Evolutionary conservation across 2,329 filamentous ascomycete genomes (phyloP), one percentile per base, ranked within the genome.

Genomic region (Sclerotinia trifoliorum): DNA sequence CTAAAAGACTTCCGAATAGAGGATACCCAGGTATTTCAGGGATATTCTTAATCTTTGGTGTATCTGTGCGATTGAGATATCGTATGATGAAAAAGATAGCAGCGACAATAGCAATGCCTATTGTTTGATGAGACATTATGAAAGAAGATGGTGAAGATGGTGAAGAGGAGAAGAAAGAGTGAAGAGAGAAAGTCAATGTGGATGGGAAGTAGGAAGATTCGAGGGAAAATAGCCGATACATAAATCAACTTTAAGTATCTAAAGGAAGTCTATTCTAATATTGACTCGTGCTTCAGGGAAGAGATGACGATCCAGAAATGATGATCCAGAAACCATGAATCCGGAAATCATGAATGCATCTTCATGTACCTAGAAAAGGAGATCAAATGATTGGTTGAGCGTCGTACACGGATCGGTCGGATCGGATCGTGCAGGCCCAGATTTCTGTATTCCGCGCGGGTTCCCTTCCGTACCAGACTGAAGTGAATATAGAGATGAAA

Each of bases 11-110:
- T 55, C 69, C 69, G 42, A 70, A 69, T 2, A 70, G 44, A 56
- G 69, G 69, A 46, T 67, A 56, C 26, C 69, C 69, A n/a, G 69
- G 69, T 10, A 70, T 69, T 46, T 69, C 67, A 21, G 69, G 67
- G 2, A 70, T 21, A 35, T 65, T 60, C 60, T 70, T 65, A 17
- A 70, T 70, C 65, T 67, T 69, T 29, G 69, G 69, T 3, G 58
- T 69, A 62, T 70, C 69, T 39, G 69, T 70, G 15, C 68, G 57
- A 44, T 69, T 70, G 0, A 70, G 19, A 67, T 70, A 69, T 39
- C 57, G 39, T 11, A 63, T 17, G 0, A 69, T 21, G 51, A 69
- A 51, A 21, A 58, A 69, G 11, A 68, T 11, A 8, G 60, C 17
- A 2, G 64, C 64, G 8, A 67, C 11, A 44, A 70, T n/a, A 5